phyloP scores from a whole-genome alignment of 202 grass and related monocot genomes.

The Bolboschoenoplectus hybrid region DNA sequence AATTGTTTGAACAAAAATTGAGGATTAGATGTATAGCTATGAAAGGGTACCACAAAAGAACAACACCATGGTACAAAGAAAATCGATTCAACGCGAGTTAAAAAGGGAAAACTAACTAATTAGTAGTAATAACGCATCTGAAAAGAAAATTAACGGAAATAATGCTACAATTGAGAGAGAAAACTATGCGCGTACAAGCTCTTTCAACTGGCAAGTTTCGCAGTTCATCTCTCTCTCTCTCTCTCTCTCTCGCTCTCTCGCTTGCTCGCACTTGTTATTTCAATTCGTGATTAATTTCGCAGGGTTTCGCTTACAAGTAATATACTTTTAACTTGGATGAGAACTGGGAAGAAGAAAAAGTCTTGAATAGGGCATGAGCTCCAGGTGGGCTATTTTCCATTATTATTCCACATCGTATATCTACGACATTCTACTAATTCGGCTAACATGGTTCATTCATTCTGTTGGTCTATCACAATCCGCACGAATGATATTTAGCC shows the following conservation, averaged over 20 bases:
- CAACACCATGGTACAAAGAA: neutral
- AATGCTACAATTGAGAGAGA: slow-evolving; percentile 16
- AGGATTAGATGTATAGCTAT: slow-evolving; percentile 1
- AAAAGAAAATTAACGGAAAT: neutral
- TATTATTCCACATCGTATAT: neutral
- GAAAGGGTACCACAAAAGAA: neutral
- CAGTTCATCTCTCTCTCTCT: slow-evolving; percentile 35
- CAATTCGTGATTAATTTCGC: neutral
- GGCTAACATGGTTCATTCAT: neutral
- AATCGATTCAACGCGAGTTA: slow-evolving; percentile 11
- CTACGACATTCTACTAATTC: slow-evolving; percentile 31
- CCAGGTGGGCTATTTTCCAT: neutral
- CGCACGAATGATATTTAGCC: neutral
- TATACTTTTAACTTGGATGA: neutral
- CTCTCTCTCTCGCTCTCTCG: neutral
- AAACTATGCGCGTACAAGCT: slow-evolving; percentile 15
- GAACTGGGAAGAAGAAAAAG: neutral
- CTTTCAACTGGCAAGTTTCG: slow-evolving; percentile 44
- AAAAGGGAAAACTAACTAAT: neutral
- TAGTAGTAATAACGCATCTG: neutral
- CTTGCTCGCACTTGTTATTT: neutral
- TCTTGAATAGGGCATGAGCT: neutral
- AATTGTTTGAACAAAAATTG: neutral
- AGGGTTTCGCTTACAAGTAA: slow-evolving; percentile 25
- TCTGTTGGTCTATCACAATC: neutral